These are phyloP conservation scores for Tagetes erecta DNA, from an alignment of 129 eudicot genomes.

Conservation along the genomic window DNA sequence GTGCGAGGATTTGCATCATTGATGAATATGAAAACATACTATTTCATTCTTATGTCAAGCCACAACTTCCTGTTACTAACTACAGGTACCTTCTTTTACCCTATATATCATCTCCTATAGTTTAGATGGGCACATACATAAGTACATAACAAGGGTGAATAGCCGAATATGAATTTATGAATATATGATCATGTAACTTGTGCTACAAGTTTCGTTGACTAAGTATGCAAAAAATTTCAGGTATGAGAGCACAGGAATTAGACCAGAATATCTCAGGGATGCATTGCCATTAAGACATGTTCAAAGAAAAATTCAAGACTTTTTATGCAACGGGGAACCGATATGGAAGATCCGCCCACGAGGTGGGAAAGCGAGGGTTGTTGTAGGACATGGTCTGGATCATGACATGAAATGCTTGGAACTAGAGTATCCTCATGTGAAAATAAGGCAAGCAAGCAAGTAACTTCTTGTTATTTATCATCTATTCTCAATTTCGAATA, in stretches of 20 bases:
- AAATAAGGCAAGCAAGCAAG: constrained; percentile 72
- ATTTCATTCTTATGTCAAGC: constrained; percentile 79
- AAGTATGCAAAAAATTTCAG: constrained; percentile 27
- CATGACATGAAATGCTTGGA: constrained; percentile 82
- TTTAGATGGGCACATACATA: background rate
- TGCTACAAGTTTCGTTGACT: background rate
- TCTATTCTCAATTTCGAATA: background rate
- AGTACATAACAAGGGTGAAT: background rate
- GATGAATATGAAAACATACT: constrained; percentile 77
- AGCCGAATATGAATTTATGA: no score
- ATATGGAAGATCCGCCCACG: constrained; percentile 88
- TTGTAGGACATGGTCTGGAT: constrained; percentile 87
- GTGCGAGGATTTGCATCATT: constrained; percentile 84
- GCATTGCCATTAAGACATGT: constrained; percentile 87
- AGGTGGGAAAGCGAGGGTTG: constrained; percentile 77
- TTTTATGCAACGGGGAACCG: constrained; percentile 89
- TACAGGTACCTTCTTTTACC: constrained; percentile 47
- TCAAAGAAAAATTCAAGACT: constrained; percentile 81
- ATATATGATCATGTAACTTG: no score
- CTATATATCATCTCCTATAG: background rate
- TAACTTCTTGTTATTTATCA: constrained; percentile 8
- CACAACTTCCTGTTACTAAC: constrained; percentile 71
- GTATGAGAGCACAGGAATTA: constrained; percentile 80
- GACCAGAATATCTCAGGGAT: constrained; percentile 76
- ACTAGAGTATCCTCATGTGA: constrained; percentile 60